Evolutionary conservation across 148 eudicot genomes (phyloP), one percentile per base, ranked within the genome.

Genomic region (Rhododendron mucronatum): DNA sequence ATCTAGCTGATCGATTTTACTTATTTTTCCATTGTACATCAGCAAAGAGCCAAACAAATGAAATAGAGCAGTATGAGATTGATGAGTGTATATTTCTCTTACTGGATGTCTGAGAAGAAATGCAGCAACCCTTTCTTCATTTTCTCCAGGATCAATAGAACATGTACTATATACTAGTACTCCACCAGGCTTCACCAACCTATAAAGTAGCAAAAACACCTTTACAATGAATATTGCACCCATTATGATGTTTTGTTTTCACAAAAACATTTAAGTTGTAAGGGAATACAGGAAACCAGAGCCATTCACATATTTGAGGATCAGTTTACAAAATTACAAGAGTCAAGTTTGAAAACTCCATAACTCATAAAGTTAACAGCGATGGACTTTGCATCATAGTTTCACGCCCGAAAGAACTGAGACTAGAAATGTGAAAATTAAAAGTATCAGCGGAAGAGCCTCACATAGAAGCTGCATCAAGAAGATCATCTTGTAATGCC

Each of bases 121-220:
- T 82, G 98, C 96, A 86, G 88, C 84, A 41, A 96, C 89, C 90
- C 99, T 90, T 55, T 96, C 99, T 88, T 96, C 98, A 79, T 96
- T 96, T 91, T 96, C 99, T 88, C 88, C 96, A 28, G 93, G 94
- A 90, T 96, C 99, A 81, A 96, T 94, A 44, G 99, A 96, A 89
- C 99, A 96, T 35, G 98, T 96, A 86, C 98, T 95, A 85, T 96
- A 96, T 84, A 96, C 94, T 75, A 96, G 94, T 73, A 95, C 91
- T 41, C 99, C 99, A 57, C 92, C 94, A 86, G 92, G 92, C 92
- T 90, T 92, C 35, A 96, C 99, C 90, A 96, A 89, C 91, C 99
- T 96, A 85, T 51, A 88, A 65, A 67, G 33, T 10, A 67, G 74
- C 8, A 67, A 26, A 67, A 69, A 23, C 18, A n/a, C n/a, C 69